phyloP scores from a whole-genome alignment of 257 asterid species.

The Rubia yunnanensis region DNA sequence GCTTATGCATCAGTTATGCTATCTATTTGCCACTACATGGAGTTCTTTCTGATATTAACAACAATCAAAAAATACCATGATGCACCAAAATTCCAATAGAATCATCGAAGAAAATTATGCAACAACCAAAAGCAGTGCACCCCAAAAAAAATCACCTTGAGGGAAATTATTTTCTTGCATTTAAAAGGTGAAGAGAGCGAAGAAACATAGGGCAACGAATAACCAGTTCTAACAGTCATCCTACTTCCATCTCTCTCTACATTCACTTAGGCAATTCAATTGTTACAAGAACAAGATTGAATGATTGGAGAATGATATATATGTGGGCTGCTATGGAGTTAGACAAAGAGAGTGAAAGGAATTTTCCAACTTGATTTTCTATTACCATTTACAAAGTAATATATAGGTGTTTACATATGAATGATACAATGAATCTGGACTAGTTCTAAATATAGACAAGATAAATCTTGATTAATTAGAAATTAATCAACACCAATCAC shows the following conservation, averaged over 20 bases:
- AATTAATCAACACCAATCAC: too few relatives aligned
- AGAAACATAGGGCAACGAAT: slow-evolving; percentile 38
- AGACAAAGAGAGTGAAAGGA: too few relatives aligned
- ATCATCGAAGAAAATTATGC: not conserved
- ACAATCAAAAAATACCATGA: not conserved
- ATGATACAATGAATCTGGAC: too few relatives aligned
- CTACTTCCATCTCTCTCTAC: not conserved
- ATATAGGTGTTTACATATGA: too few relatives aligned
- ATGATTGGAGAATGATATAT: not conserved
- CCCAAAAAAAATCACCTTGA: slow-evolving; percentile 22
- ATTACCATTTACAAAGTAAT: too few relatives aligned
- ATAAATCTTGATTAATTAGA: too few relatives aligned
- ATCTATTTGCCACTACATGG: too few relatives aligned
- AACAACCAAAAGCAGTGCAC: not conserved
- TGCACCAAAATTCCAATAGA: not conserved
- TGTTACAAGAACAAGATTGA: slow-evolving; percentile 3
- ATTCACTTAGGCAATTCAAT: not conserved
- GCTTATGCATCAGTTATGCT: too few relatives aligned
- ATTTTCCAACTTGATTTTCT: too few relatives aligned
- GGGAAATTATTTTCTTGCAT: slow-evolving; percentile 17
- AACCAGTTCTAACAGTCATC: slow-evolving; percentile 41
- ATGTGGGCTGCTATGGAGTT: too few relatives aligned
- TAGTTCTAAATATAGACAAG: too few relatives aligned
- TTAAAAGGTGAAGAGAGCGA: slow-evolving; percentile 36
- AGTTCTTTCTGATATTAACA: too few relatives aligned